Evolutionary conservation across 306 rosid genomes (phyloP).

Genomic region (Quercus bicolor): DNA sequence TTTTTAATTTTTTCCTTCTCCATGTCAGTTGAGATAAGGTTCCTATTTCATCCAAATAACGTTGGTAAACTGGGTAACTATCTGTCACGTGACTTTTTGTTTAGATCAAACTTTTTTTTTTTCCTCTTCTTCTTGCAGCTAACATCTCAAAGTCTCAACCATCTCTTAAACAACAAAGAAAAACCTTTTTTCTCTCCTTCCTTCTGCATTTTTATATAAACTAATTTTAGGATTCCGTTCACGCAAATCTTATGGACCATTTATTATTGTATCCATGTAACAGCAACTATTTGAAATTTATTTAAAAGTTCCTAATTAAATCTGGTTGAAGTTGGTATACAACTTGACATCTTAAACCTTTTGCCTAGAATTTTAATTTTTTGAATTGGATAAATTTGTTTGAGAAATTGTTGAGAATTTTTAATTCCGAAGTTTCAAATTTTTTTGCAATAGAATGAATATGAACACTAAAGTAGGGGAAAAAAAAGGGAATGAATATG

Average conservation of each 20-base stretch:
- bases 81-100: no score
- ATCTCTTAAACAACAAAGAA: no score
- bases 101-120: no score
- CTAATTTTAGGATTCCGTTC: background rate
- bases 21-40: no score
- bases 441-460: background rate
- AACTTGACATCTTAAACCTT: background rate
- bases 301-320: background rate
- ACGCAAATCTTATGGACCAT: background rate
- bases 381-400: background rate
- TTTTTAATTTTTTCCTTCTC: no score
- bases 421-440: background rate
- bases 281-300: background rate
- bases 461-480: background rate
- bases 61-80: no score
- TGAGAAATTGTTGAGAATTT: background rate
- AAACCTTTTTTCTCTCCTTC: no score
- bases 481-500: background rate
- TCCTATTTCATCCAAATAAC: no score
- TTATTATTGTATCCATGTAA: background rate
- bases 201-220: background rate
- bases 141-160: no score
- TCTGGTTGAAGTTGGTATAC: background rate
- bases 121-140: no score
- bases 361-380: background rate